A percentile compares a stretch with the other conserved stretches of the same genome.
Conservation (phyloP, 176 grass and related monocot genomes). For the Zizania latifolia region DNA sequence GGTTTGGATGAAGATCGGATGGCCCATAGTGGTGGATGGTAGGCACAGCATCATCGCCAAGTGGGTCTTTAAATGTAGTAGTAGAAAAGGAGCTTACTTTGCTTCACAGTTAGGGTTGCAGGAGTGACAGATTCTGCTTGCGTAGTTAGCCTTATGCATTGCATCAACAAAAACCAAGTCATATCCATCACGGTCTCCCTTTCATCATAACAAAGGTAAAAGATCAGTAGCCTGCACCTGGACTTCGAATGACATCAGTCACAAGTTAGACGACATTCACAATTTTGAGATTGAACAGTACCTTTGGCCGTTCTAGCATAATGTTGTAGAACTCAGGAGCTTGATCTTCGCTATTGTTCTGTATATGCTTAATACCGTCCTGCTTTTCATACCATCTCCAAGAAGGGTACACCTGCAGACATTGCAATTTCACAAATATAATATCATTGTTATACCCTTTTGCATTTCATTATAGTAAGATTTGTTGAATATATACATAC, state of each 20-base stretch:
- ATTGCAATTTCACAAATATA: slow-evolving; percentile 24
- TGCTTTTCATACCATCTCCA: slow-evolving; percentile 99
- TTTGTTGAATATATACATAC: slow-evolving; percentile 38
- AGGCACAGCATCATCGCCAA: too few species aligned
- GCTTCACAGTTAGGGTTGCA: slow-evolving; percentile 98
- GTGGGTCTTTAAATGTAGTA: too few species aligned
- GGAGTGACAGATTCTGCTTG: slow-evolving; percentile 96
- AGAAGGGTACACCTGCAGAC: slow-evolving; percentile 88
- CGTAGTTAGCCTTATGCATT: slow-evolving; percentile 99
- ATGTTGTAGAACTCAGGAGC: slow-evolving; percentile 99
- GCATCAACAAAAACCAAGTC: slow-evolving; percentile 98
- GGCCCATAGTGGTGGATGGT: too few species aligned
- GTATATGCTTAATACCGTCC: slow-evolving; percentile 92
- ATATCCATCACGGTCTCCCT: slow-evolving; percentile 96
- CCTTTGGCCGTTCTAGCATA: slow-evolving; percentile 96
- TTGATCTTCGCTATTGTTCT: slow-evolving; percentile 88
- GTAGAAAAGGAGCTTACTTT: slow-evolving; percentile 69
- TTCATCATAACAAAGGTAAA: slow-evolving; percentile 34
- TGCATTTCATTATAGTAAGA: neutral
- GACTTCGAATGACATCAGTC: neutral
- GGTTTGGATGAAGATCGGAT: too few species aligned
- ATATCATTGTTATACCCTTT: neutral
- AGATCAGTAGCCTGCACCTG: slow-evolving; percentile 24
- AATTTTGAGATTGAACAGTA: slow-evolving; percentile 14
- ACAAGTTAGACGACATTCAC: slow-evolving; percentile 15